phyloP scores from a whole-genome alignment of 1,284 basidiomycete genomes.

The Ganoderma leucocontextum region DNA sequence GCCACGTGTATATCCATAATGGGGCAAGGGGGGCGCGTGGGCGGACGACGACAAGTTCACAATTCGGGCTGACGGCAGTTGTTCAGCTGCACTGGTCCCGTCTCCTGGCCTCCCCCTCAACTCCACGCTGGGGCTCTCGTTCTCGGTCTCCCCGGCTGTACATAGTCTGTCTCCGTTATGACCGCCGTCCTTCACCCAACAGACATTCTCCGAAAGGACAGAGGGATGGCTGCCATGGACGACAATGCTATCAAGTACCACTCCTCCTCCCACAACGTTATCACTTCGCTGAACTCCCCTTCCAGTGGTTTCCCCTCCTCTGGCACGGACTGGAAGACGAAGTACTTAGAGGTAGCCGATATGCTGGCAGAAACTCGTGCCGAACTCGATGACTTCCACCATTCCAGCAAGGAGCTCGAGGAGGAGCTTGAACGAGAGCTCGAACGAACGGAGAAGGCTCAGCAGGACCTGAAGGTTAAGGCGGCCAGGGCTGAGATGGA shows the following conservation, averaged over 20 bases:
- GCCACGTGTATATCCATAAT: constrained; percentile 27
- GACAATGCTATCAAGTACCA: constrained; percentile 67
- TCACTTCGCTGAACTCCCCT: constrained; percentile 21
- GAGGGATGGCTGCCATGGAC: constrained; percentile 64
- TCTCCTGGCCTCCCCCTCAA: constrained; percentile 22
- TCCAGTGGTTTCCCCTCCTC: constrained; percentile 58
- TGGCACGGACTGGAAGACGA: constrained; percentile 77
- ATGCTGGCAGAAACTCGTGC: constrained; percentile 86
- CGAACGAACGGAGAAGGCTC: constrained; percentile 85
- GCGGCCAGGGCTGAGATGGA: constrained; percentile 80
- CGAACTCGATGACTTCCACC: constrained; percentile 92
- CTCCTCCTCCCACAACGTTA: constrained; percentile 16
- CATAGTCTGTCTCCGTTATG: constrained; percentile 52
- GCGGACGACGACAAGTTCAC: constrained; percentile 36
- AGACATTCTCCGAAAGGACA: constrained; percentile 65
- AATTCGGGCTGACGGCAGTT: constrained; percentile 35
- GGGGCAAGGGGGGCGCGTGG: constrained; percentile 36
- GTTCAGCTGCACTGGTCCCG: constrained; percentile 31
- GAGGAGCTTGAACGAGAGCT: constrained; percentile 92
- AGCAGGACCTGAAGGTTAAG: constrained; percentile 83
- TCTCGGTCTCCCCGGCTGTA: constrained; percentile 36
- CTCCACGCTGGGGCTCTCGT: constrained; percentile 32
- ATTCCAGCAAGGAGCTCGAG: constrained; percentile 92
- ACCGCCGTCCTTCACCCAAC: constrained; percentile 69
- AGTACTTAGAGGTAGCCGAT: constrained; percentile 86